Conservation (phyloP, 208 protist genomes). For the Trypanosoma mega region DNA sequence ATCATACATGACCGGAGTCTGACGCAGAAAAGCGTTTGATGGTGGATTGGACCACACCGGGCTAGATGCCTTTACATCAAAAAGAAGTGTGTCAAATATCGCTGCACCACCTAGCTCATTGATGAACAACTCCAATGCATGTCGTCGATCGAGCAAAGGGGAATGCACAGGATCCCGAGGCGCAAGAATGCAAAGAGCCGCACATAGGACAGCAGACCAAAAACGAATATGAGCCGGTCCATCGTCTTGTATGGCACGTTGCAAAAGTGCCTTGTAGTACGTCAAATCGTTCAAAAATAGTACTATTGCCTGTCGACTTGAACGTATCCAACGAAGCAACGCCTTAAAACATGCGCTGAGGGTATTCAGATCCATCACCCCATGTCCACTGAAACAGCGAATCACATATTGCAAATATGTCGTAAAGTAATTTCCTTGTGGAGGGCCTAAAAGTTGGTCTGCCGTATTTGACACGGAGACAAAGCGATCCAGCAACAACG, state of each 20-base stretch:
- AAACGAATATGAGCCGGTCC: conserved; percentile 53
- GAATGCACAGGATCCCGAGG: not conserved
- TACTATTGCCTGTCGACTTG: conserved; percentile 16
- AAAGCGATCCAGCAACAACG: conserved; percentile 50
- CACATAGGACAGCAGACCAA: conserved; percentile 65
- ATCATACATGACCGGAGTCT: conserved; percentile 57
- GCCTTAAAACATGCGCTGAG: conserved; percentile 58
- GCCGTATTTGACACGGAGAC: conserved; percentile 29
- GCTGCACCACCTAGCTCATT: conserved; percentile 45
- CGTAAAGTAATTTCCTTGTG: conserved; percentile 33
- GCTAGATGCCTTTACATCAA: conserved; percentile 64
- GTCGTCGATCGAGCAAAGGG: conserved; percentile 1
- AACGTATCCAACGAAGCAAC: conserved; percentile 46
- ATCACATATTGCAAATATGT: conserved; percentile 49
- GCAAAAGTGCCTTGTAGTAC: conserved; percentile 47
- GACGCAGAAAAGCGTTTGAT: conserved; percentile 40
- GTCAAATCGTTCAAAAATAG: conserved; percentile 37
- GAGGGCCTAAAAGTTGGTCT: conserved; percentile 21
- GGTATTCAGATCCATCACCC: conserved; percentile 53
- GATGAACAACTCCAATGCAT: conserved; percentile 48
- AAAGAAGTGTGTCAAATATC: conserved; percentile 70
- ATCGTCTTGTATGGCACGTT: conserved; percentile 39
- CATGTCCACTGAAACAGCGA: conserved; percentile 45
- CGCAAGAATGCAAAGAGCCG: conserved; percentile 39
- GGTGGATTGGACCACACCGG: conserved; percentile 59